Percentiles rank a stretch among this genome's conserved stretches.
Evolutionary conservation across 257 asterid genomes (phyloP).

Genomic region (Solanum clarkiae): DNA sequence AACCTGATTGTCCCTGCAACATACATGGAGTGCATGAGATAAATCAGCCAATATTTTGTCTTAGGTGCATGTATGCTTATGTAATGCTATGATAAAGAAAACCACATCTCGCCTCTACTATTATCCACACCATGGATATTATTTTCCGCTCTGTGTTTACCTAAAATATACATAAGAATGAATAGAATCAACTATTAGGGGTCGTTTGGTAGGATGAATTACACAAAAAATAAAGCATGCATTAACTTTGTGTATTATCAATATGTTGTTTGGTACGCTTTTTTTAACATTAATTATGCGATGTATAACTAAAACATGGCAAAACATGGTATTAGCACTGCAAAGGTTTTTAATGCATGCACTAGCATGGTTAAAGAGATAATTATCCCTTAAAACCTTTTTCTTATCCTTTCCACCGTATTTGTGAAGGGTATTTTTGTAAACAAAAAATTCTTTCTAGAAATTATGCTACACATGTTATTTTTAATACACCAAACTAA

Average conservation of each 20-base stretch:
- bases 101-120: constrained; percentile 15
- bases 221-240: not conserved
- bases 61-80: not conserved
- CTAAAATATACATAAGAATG: not conserved
- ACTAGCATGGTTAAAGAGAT: not conserved
- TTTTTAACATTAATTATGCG: not conserved
- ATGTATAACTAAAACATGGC: not conserved
- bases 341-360: not conserved
- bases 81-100: not conserved
- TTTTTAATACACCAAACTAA: not conserved
- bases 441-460: not conserved
- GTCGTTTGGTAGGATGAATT: not conserved
- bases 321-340: not conserved
- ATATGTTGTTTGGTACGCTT: not conserved
- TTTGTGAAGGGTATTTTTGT: not conserved
- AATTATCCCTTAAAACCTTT: not conserved
- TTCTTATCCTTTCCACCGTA: not conserved
- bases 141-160: constrained; percentile 14
- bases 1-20: constrained; percentile 17
- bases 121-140: not conserved
- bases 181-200: not conserved
- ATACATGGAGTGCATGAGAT: not conserved
- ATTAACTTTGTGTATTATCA: not conserved
- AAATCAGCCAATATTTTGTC: not conserved
- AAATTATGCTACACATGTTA: not conserved